Conservation (phyloP, 257 asterid species). For the Eucommia ulmoides region DNA sequence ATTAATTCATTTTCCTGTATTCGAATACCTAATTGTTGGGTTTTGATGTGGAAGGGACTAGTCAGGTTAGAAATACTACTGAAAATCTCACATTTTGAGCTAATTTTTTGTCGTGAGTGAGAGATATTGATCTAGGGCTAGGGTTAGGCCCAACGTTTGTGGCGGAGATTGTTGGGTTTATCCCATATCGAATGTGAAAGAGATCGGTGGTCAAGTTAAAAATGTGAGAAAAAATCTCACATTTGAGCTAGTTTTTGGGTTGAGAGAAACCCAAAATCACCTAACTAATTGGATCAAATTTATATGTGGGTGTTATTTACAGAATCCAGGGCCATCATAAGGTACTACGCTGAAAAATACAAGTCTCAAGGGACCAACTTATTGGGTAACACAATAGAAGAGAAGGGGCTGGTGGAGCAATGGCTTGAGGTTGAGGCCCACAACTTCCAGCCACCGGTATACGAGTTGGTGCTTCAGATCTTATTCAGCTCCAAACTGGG, state of each 20-base stretch:
- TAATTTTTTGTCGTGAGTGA: not conserved
- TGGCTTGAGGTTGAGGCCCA: constrained; percentile 43
- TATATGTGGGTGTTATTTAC: not conserved
- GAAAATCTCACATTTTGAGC: not conserved
- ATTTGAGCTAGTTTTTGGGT: not conserved
- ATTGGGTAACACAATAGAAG: constrained; percentile 21
- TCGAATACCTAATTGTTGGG: not conserved
- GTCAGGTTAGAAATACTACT: not conserved
- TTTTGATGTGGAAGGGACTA: not conserved
- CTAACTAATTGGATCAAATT: not conserved
- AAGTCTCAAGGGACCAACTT: constrained; percentile 30
- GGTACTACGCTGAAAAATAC: constrained; percentile 31
- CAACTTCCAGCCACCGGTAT: constrained; percentile 30
- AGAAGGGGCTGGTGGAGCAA: constrained; percentile 27
- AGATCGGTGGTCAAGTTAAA: not conserved
- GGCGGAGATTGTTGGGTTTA: not conserved
- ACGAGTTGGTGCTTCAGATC: constrained; percentile 18
- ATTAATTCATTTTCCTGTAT: too few species aligned
- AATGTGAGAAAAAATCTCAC: not conserved
- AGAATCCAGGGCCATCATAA: constrained; percentile 42
- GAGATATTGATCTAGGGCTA: not conserved
- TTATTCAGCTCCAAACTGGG: constrained; percentile 21
- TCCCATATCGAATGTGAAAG: not conserved
- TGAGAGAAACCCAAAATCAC: too few species aligned
- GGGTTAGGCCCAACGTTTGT: not conserved